Conservation (phyloP, 345 rosid species). For the Citrus mangshanensis region DNA sequence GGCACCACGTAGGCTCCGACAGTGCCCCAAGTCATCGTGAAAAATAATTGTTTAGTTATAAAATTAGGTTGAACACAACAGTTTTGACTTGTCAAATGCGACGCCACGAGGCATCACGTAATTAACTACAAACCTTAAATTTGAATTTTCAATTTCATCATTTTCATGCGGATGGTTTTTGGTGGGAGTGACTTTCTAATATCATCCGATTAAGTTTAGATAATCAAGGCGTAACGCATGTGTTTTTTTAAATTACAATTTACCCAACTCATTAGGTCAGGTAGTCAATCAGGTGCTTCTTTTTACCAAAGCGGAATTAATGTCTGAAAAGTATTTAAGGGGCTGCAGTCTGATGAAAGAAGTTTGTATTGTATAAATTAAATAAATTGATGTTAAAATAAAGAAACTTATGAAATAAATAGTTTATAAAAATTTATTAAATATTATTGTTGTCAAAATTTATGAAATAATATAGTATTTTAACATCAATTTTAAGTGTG, state of each 20-base stretch:
- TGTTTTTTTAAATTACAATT: neutral
- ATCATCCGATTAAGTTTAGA: neutral
- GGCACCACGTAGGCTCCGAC: slow-evolving; percentile 12
- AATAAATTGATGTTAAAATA: no score
- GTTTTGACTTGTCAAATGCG: neutral
- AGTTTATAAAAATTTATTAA: accelerated
- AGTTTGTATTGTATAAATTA: no score
- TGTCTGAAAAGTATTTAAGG: no score
- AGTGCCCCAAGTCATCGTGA: neutral
- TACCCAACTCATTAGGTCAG: no score
- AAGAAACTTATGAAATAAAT: no score
- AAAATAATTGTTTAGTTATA: neutral
- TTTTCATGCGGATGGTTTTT: neutral
- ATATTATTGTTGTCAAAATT: no score
- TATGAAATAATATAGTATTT: no score
- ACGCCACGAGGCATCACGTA: no score
- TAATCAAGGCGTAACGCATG: neutral
- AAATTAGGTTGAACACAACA: neutral
- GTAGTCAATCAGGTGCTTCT: no score
- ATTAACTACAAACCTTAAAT: neutral
- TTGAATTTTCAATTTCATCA: neutral
- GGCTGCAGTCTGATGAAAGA: no score
- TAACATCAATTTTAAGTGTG: accelerated
- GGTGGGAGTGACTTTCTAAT: no score
- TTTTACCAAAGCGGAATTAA: no score